Base-by-base conservation (phyloP, 257 asterid genomes). In the Thymus quinquecostatus region DNA sequence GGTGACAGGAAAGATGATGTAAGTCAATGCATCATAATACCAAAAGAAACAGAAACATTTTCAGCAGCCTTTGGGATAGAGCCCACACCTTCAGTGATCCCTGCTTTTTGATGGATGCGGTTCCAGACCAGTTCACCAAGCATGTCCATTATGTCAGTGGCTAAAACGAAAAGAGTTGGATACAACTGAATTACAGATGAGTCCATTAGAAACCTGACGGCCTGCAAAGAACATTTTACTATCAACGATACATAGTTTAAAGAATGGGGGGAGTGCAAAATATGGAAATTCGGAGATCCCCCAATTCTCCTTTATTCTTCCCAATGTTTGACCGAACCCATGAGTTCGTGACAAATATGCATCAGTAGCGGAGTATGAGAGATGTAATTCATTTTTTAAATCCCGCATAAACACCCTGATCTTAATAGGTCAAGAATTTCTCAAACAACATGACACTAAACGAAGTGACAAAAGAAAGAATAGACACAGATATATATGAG, bases 51-150 rank as follows among this genome's bases (percentile, higher is more conserved):
- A 29, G 60, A 77, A 40, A 63, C 36, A 63, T 40, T 3, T 7
- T 49, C 44, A 64, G 67, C 47, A 73, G 59, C 81, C 60, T 48
- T n/a, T 38, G 60, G 41, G 70, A 84, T 61, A 79, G 66, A 48
- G 27, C 73, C 62, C 74, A 87, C 89, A 56, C 84, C 87, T 79
- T 85, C 97, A 54, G 87, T 60, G 64, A 70, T 56, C 73, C 84
- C 88, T 66, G 91, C 88, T 80, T 78, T 92, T 77, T 79, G 82
- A 78, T 69, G 84, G 78, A 92, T 82, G 73, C 97, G 94, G 60
- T 73, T 79, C 97, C 97, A 90, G 44, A 92, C 98, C 72, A 89
- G 70, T 81, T 86, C 91, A 72, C 98, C 98, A 43, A 92, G 90
- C 94, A 83, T 75, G 40, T 36, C 40, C 4, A 92, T 78, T 71